Evolutionary conservation across 345 rosid species (phyloP).

Genomic region (Cardiospermum halicacabum): DNA sequence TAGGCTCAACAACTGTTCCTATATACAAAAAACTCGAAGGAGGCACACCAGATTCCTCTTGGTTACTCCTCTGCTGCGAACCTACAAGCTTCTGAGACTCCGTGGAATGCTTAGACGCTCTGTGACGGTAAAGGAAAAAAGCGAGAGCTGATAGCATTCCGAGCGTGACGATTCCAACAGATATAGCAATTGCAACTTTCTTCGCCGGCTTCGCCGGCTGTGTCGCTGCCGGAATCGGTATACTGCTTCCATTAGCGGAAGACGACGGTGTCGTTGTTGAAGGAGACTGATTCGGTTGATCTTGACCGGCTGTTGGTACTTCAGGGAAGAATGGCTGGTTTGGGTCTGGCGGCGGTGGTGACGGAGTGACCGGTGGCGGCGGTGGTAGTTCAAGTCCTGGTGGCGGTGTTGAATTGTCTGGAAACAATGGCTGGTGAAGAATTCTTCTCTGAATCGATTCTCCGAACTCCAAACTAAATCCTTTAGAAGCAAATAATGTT

Average conservation of each 20-base stretch:
- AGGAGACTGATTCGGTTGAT: constrained; percentile 40
- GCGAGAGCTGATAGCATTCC: constrained; percentile 93
- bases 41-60: constrained; percentile 48
- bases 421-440: constrained; percentile 86
- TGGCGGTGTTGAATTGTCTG: constrained; percentile 53
- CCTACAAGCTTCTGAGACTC: constrained; percentile 78
- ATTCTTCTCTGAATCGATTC: constrained; percentile 47
- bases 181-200: constrained; percentile 76
- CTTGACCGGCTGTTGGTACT: constrained; percentile 50
- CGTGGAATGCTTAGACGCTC: constrained; percentile 45
- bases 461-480: no score
- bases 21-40: constrained; percentile 78
- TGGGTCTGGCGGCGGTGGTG: constrained; percentile 63
- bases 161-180: constrained; percentile 87
- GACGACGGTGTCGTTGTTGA: constrained; percentile 31
- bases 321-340: constrained; percentile 93
- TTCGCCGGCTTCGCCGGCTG: constrained; percentile 73
- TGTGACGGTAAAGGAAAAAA: constrained; percentile 79
- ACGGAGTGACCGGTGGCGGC: constrained; percentile 10
- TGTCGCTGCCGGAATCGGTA: constrained; percentile 60
- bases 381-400: constrained; percentile 23
- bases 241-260: constrained; percentile 48
- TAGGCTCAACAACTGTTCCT: constrained; percentile 89
- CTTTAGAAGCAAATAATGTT: constrained; percentile 7
- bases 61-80: constrained; percentile 43